These are phyloP conservation scores for Besnoitia besnoiti DNA, from an alignment of 169 alveolate species.

Conservation along the genomic window DNA sequence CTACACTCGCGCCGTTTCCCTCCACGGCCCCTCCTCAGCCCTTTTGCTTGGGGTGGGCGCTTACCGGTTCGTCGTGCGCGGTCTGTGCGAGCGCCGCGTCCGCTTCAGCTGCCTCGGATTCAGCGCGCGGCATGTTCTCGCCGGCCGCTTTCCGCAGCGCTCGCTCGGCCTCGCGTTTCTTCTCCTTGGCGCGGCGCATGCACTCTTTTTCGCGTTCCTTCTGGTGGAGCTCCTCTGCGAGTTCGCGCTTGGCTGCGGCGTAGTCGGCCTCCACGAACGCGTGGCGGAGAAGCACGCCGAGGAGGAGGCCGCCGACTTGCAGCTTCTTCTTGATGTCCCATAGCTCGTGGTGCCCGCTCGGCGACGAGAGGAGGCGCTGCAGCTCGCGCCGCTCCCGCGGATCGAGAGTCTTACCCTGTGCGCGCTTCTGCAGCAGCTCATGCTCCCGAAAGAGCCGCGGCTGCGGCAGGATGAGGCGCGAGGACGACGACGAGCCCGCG, in stretches of 20 bases:
- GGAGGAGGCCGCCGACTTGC: slow-evolving; percentile 62
- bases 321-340: slow-evolving; percentile 46
- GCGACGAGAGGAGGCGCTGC: slow-evolving; percentile 16
- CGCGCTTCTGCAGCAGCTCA: slow-evolving; percentile 13
- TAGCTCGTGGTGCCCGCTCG: not conserved
- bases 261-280: slow-evolving; percentile 63
- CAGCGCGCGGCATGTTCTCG: too few relatives aligned
- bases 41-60: too few relatives aligned
- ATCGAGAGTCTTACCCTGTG: slow-evolving; percentile 9
- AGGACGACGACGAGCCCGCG: slow-evolving; percentile 35
- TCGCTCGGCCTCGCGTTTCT: not conserved
- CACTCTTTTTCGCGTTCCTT: slow-evolving; percentile 36
- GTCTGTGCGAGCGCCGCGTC: too few relatives aligned
- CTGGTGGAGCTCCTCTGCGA: slow-evolving; percentile 63
- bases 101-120: too few relatives aligned
- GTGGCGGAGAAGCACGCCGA: slow-evolving; percentile 57
- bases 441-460: slow-evolving; percentile 26
- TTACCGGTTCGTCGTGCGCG: too few relatives aligned
- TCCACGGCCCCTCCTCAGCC: too few relatives aligned
- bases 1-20: too few relatives aligned
- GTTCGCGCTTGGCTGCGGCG: slow-evolving; percentile 63
- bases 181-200: not conserved
- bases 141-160: not conserved
- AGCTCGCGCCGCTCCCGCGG: slow-evolving; percentile 37
- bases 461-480: slow-evolving; percentile 41